Evolutionary conservation across 306 rosid species (phyloP).

Genomic region (Fagus crenata): DNA sequence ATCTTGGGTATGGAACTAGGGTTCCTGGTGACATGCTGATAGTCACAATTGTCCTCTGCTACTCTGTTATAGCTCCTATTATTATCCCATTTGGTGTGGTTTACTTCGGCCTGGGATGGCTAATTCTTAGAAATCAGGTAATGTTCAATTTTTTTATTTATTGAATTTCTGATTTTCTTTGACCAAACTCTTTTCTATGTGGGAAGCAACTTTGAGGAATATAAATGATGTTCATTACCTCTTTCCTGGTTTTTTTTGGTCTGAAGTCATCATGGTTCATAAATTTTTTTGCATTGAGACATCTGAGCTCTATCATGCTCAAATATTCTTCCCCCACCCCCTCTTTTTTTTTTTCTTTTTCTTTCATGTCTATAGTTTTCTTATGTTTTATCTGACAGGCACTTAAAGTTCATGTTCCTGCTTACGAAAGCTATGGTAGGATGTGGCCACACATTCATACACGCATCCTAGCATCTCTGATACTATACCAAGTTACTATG

Average conservation of each 20-base stretch:
- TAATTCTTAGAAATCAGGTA: slow-evolving; percentile 91
- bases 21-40: slow-evolving; percentile 80
- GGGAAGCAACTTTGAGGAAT: no score
- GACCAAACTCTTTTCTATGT: not conserved
- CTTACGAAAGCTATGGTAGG: slow-evolving; percentile 86
- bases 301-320: not conserved
- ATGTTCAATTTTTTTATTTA: slow-evolving; percentile 16
- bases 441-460: slow-evolving; percentile 85
- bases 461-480: slow-evolving; percentile 71
- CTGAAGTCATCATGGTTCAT: no score
- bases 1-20: slow-evolving; percentile 79
- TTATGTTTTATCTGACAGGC: slow-evolving; percentile 52
- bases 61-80: slow-evolving; percentile 83
- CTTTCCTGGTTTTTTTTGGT: no score
- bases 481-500: slow-evolving; percentile 82
- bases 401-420: slow-evolving; percentile 81
- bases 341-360: not conserved
- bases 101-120: slow-evolving; percentile 91
- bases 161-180: not conserved
- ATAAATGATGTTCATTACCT: no score
- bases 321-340: not conserved
- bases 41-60: slow-evolving; percentile 72
- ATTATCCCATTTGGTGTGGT: slow-evolving; percentile 77
- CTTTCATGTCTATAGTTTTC: not conserved
- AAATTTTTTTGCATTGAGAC: no score